Evolutionary conservation across 805 yeast genomes (phyloP).

Genomic region (Brettanomyces sp.): DNA sequence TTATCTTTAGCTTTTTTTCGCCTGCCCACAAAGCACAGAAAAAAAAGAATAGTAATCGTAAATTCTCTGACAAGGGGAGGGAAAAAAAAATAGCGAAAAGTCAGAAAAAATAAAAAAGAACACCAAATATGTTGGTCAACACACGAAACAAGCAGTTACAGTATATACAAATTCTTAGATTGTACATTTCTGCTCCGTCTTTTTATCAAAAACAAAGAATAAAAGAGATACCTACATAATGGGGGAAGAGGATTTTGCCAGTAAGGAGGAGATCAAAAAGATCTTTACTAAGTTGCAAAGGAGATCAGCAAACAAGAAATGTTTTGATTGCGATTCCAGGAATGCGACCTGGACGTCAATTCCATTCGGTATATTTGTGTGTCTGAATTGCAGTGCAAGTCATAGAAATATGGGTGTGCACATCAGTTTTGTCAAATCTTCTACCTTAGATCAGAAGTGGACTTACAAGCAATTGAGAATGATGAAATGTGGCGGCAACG

Average conservation of each 20-base stretch:
- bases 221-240: background rate
- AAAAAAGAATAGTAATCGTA: no score
- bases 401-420: slow-evolving; percentile 96
- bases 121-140: no score
- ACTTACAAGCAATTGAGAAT: slow-evolving; percentile 79
- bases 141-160: no score
- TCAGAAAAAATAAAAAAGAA: no score
- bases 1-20: no score
- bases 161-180: no score
- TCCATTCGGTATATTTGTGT: slow-evolving; percentile 86
- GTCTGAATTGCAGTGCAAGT: slow-evolving; percentile 91
- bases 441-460: slow-evolving; percentile 85
- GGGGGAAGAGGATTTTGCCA: slow-evolving; percentile 36
- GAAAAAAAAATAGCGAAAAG: no score
- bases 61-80: no score
- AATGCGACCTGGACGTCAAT: slow-evolving; percentile 99
- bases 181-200: no score
- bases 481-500: slow-evolving; percentile 92
- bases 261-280: slow-evolving; percentile 58
- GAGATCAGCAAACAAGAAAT: slow-evolving; percentile 63
- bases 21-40: no score
- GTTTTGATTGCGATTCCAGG: slow-evolving; percentile 90
- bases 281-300: slow-evolving; percentile 57
- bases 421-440: slow-evolving; percentile 87
- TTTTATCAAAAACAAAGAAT: no score